Base-by-base conservation (phyloP, 2,329 filamentous ascomycete species). In the Aspergillus sp. region DNA sequence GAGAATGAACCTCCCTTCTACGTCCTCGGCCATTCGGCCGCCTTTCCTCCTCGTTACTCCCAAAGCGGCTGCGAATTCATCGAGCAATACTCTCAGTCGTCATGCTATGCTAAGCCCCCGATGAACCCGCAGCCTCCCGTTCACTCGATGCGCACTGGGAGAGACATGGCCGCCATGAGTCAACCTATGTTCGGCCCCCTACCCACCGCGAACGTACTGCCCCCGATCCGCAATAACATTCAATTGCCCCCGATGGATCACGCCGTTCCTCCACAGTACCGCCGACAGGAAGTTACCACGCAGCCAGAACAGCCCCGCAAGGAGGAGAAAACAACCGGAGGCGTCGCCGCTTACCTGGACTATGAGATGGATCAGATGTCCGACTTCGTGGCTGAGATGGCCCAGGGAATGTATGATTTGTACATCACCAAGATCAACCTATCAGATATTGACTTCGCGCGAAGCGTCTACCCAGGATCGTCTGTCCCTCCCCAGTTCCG, bases 301-400 rank as follows among this genome's bases (percentile, higher is more conserved):
- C 76, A 74, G 56, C 69, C 66, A 28, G 74, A 78, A 60, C 70
- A 76, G 54, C 70, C 74, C 43, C 75, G 72, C 28, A 89, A 88
- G 76, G 86, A 89, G 69, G 87, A 89, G 69, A 89, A 88, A 76
- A 80, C 86, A n/a, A 86, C 86, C 59, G 93, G 93, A 76, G 93
- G 93, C 71, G 93, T 97, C 45, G 95, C 93, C 71, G 92, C 92
- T 72, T 91, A 96, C 80, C 87, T 97, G 79, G 93, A 97, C 83
- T 97, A 97, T 77, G 93, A 97, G 79, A 94, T 97, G 87, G 92
- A 96, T 76, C 84, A 91, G 77, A 97, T 97, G 93, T 90, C 92
- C 66, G 92, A 96, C 76, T 97, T 96, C 79, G 93, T 97, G 75
- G 90, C 92, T 65, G 91, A 96, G 75, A 96, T 94, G 88, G 88